Conservation (phyloP, 2,329 filamentous ascomycete genomes). For the Biscogniauxia mediterranea region DNA sequence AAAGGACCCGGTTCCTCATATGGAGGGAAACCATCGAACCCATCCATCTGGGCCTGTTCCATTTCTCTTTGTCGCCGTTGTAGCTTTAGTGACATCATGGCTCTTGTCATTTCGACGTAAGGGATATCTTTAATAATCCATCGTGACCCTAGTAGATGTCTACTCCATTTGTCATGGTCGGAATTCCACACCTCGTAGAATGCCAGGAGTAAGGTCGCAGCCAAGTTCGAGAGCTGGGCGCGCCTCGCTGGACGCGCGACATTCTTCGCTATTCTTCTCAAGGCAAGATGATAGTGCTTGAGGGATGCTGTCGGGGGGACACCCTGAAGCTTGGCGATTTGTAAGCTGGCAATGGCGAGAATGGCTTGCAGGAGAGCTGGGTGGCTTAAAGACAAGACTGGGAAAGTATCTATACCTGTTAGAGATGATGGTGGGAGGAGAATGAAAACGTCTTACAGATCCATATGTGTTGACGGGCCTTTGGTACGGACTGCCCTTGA, state of each 20-base stretch:
- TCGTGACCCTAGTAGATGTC: constrained; percentile 80
- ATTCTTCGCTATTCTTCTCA: constrained; percentile 74
- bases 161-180: constrained; percentile 94
- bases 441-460: constrained; percentile 34
- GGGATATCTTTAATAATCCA: constrained; percentile 82
- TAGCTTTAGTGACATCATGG: constrained; percentile 64
- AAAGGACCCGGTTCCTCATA: constrained; percentile 26
- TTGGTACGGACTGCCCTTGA: constrained; percentile 57
- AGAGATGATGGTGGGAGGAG: constrained; percentile 14
- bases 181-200: constrained; percentile 95
- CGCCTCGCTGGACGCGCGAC: constrained; percentile 68
- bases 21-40: constrained; percentile 20
- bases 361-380: constrained; percentile 90
- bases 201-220: constrained; percentile 78
- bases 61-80: constrained; percentile 28
- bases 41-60: constrained; percentile 24
- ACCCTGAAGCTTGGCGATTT: constrained; percentile 79
- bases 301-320: constrained; percentile 75
- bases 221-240: constrained; percentile 77
- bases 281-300: constrained; percentile 86
- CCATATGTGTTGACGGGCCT: constrained; percentile 64
- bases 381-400: constrained; percentile 77
- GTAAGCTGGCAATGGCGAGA: constrained; percentile 79
- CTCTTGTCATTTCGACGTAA: constrained; percentile 68
- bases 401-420: constrained; percentile 65